phyloP scores from a whole-genome alignment of 2,329 filamentous ascomycete genomes.

The Macrophomina phaseolina region DNA sequence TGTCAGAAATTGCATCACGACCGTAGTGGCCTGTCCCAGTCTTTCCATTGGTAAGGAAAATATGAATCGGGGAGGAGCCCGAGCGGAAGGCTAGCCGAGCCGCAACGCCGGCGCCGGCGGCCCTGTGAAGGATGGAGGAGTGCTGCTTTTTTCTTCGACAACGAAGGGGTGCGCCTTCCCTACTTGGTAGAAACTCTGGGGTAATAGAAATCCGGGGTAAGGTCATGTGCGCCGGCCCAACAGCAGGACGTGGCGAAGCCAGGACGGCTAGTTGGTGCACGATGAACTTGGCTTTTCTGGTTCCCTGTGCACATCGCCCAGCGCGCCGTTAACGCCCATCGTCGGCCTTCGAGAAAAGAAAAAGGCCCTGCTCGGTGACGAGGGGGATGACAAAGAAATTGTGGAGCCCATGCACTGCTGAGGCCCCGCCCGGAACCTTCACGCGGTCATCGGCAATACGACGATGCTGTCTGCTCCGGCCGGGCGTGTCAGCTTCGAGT shows the following conservation, averaged over 20 bases:
- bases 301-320: conserved; percentile 17
- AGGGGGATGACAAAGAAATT: conserved; percentile 2
- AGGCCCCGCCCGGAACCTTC: neutral
- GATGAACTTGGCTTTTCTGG: conserved; percentile 1
- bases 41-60: conserved; percentile 7
- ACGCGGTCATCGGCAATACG: neutral
- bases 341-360: conserved; percentile 8
- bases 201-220: conserved; percentile 26
- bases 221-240: conserved; percentile 9
- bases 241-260: neutral
- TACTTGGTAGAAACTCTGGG: conserved; percentile 12
- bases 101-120: neutral
- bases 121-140: neutral
- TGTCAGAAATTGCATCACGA: conserved; percentile 22
- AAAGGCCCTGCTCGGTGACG: conserved; percentile 1
- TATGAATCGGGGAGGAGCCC: neutral
- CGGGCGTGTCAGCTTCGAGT: neutral
- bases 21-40: neutral
- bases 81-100: conserved; percentile 19
- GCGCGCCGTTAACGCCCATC: conserved; percentile 15
- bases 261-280: neutral
- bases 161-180: neutral
- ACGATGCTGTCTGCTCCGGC: neutral
- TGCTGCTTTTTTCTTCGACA: neutral
- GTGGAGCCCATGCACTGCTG: conserved; percentile 10